phyloP scores from a whole-genome alignment of 2,329 filamentous ascomycete species.

The Xylaria sp. region DNA sequence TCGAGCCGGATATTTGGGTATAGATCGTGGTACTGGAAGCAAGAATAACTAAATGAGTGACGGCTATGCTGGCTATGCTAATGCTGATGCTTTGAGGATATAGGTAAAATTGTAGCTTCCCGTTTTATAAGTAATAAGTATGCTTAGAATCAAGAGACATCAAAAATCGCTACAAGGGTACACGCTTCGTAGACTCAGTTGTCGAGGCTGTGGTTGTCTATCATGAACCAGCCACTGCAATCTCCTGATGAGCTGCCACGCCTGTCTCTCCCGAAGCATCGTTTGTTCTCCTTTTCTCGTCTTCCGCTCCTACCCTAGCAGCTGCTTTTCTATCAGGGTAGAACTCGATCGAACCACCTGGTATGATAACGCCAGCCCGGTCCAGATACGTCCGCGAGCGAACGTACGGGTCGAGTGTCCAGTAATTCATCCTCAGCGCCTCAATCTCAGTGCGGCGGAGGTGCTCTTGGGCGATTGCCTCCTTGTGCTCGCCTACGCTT shows the following conservation, averaged over 20 bases:
- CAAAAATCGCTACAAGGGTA: neutral
- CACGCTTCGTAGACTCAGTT: neutral
- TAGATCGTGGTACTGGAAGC: neutral
- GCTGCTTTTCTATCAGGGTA: constrained; percentile 33
- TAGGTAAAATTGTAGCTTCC: neutral
- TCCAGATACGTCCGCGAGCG: constrained; percentile 84
- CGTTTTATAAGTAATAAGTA: neutral
- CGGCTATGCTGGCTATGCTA: neutral
- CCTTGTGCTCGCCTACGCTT: constrained; percentile 54
- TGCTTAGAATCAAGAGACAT: neutral
- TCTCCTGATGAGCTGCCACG: neutral
- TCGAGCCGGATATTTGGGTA: neutral
- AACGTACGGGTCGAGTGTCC: constrained; percentile 88
- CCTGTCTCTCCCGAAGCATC: neutral
- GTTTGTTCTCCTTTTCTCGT: neutral
- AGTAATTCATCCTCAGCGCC: constrained; percentile 78
- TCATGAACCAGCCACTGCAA: neutral
- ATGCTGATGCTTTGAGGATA: neutral
- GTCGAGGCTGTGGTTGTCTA: neutral
- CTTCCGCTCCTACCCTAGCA: neutral
- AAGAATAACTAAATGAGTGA: neutral
- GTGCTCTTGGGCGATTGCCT: constrained; percentile 60
- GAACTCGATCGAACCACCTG: constrained; percentile 69
- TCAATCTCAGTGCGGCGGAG: constrained; percentile 70
- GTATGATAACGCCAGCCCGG: constrained; percentile 74